A percentile compares a stretch with the other conserved stretches of the same genome.
Evolutionary conservation across 1,139 yeast genomes (phyloP).

Genomic region (Zhuliangozyma blackwelliae): DNA sequence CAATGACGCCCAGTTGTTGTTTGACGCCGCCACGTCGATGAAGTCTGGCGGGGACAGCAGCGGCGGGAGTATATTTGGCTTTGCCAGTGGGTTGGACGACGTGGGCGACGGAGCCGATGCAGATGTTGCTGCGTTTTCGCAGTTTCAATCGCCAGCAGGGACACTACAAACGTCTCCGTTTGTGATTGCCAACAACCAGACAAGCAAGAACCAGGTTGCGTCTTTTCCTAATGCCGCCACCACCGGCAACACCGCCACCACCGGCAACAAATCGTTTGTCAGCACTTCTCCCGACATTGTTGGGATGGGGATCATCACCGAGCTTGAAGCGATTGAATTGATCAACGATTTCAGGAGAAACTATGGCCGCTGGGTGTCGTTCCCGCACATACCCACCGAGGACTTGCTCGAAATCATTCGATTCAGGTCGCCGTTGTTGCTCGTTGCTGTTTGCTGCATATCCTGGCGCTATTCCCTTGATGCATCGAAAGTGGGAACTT

Average conservation of each 20-base stretch:
- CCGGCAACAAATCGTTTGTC: conserved; percentile 10
- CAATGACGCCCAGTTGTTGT: conserved; percentile 22
- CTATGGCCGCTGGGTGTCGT: conserved; percentile 76
- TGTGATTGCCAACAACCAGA: conserved; percentile 36
- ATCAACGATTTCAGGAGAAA: conserved; percentile 59
- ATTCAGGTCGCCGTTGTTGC: conserved; percentile 52
- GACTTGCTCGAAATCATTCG: conserved; percentile 51
- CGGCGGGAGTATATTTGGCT: no score
- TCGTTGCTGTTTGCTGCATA: conserved; percentile 63
- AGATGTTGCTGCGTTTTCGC: no score
- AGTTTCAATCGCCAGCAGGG: conserved; percentile 36
- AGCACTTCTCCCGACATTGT: conserved; percentile 33
- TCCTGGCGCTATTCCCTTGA: conserved; percentile 48
- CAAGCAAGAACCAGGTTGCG: conserved; percentile 30
- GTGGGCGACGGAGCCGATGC: no score
- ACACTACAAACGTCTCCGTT: conserved; percentile 50
- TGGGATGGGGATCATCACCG: conserved; percentile 45
- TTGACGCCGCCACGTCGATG: conserved; percentile 27
- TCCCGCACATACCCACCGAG: conserved; percentile 53
- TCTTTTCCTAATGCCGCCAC: conserved; percentile 31
- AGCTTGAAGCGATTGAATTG: conserved; percentile 46
- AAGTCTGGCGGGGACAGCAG: conserved; percentile 6
- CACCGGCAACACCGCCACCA: background rate
- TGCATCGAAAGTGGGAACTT: conserved; percentile 17
- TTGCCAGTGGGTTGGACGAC: no score